phyloP scores from a whole-genome alignment of 495 filamentous ascomycete genomes.

The Aspergillus steynii region DNA sequence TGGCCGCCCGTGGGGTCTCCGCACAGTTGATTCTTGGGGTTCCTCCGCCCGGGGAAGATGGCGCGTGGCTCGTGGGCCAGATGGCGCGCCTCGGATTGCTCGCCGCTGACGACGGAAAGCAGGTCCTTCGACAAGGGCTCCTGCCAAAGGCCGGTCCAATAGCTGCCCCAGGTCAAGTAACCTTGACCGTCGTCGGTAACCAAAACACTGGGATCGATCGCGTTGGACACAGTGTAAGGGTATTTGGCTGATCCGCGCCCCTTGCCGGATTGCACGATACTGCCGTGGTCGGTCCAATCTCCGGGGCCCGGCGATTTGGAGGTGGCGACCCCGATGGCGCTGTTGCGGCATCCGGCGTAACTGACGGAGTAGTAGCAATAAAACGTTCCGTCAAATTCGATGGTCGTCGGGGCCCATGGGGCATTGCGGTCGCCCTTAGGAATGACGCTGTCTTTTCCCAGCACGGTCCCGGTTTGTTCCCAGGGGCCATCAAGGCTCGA shows the following conservation, averaged over 20 bases:
- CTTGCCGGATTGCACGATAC: constrained; percentile 42
- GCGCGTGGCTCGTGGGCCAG: constrained; percentile 35
- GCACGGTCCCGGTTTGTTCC: constrained; percentile 36
- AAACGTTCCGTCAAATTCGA: constrained; percentile 55
- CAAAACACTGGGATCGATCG: constrained; percentile 70
- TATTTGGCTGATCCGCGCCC: constrained; percentile 44
- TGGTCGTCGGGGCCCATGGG: constrained; percentile 64
- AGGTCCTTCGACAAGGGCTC: constrained; percentile 51
- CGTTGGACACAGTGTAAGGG: constrained; percentile 60
- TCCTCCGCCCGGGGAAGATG: constrained; percentile 21
- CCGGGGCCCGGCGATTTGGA: constrained; percentile 60
- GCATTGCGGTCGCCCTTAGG: constrained; percentile 38
- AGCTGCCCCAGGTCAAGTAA: constrained; percentile 68
- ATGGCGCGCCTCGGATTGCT: constrained; percentile 31
- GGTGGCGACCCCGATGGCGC: constrained; percentile 71
- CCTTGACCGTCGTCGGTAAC: constrained; percentile 42
- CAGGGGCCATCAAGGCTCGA: constrained; percentile 43
- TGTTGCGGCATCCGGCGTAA: constrained; percentile 64
- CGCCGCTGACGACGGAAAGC: constrained; percentile 28
- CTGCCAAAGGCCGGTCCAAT: constrained; percentile 72
- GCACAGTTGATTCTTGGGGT: constrained; percentile 29
- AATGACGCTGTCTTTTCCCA: constrained; percentile 41
- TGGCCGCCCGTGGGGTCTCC: constrained; percentile 39
- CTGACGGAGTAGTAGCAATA: constrained; percentile 75
- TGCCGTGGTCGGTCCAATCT: constrained; percentile 54